These are phyloP conservation scores for Globisporangium recalcitrans DNA, from an alignment of 352 stramenopile species.

Conservation along the genomic window DNA sequence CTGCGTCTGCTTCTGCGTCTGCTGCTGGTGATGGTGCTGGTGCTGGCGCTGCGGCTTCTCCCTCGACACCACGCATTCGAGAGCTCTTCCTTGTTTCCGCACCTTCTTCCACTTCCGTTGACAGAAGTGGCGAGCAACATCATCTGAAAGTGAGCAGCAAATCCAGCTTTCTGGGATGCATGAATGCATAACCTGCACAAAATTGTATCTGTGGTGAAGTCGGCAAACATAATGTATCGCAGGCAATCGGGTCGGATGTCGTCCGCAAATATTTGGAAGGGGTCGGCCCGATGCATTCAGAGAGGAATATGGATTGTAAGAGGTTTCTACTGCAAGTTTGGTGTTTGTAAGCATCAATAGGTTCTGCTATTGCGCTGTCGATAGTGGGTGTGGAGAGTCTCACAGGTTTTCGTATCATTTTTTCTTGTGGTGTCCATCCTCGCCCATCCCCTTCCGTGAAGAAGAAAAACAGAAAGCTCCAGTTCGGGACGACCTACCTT, in stretches of 20 bases:
- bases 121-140: background rate
- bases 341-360: background rate
- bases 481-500: constrained; percentile 2
- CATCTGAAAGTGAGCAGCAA: no score
- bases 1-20: background rate
- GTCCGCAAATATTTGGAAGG: background rate
- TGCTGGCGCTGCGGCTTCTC: background rate
- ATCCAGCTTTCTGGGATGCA: no score
- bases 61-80: background rate
- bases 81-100: background rate
- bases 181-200: no score
- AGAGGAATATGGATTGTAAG: background rate
- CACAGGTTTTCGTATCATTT: background rate
- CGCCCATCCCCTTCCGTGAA: background rate
- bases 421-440: constrained; percentile 4
- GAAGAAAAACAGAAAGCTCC: constrained; percentile 7
- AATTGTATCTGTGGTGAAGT: background rate
- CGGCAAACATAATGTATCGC: background rate
- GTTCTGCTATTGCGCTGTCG: background rate
- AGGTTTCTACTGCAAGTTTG: background rate
- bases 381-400: background rate
- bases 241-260: background rate
- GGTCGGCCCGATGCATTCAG: background rate
- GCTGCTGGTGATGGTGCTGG: no score
- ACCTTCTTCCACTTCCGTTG: no score